Percentiles rank a stretch among this genome's conserved stretches.
Conservation (phyloP, 2,329 filamentous ascomycete species). For the Ophiostoma ips region DNA sequence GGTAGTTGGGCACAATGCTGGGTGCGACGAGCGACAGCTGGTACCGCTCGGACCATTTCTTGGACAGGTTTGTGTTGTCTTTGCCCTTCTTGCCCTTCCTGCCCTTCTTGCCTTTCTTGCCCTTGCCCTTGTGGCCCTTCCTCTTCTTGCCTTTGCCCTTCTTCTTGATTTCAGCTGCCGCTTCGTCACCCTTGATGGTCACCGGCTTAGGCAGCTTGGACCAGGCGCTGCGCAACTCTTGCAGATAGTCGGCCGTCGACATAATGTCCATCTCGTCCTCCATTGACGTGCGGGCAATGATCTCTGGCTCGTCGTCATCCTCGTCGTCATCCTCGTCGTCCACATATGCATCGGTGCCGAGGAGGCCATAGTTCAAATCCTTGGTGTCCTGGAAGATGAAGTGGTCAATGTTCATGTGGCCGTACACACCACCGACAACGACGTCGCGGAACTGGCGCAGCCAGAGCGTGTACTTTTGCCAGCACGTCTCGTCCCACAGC, state of each 20-base stretch:
- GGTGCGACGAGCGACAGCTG: conserved; percentile 68
- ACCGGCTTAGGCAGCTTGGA: conserved; percentile 49
- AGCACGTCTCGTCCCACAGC: conserved; percentile 92
- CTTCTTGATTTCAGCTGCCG: conserved; percentile 14
- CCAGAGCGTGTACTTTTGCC: conserved; percentile 95
- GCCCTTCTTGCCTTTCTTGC: conserved; percentile 23
- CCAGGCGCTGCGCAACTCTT: conserved; percentile 67
- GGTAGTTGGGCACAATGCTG: conserved; percentile 86
- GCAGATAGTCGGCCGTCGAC: conserved; percentile 67
- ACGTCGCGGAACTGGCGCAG: conserved; percentile 83
- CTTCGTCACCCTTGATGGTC: conserved; percentile 7
- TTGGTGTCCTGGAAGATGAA: conserved; percentile 83
- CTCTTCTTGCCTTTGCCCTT: conserved; percentile 17
- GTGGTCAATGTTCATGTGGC: conserved; percentile 98
- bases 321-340: conserved; percentile 18
- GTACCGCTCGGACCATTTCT: conserved; percentile 68
- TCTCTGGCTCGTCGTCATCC: neutral
- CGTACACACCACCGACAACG: conserved; percentile 64
- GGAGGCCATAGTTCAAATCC: conserved; percentile 49
- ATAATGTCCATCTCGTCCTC: conserved; percentile 44
- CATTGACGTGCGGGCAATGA: conserved; percentile 23
- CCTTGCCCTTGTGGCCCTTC: conserved; percentile 19
- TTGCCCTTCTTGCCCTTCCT: conserved; percentile 21
- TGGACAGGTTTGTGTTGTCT: conserved; percentile 18
- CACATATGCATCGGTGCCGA: conserved; percentile 16